Evolutionary conservation across 2,329 filamentous ascomycete genomes (phyloP).

Genomic region (Colletotrichum simmondsii): DNA sequence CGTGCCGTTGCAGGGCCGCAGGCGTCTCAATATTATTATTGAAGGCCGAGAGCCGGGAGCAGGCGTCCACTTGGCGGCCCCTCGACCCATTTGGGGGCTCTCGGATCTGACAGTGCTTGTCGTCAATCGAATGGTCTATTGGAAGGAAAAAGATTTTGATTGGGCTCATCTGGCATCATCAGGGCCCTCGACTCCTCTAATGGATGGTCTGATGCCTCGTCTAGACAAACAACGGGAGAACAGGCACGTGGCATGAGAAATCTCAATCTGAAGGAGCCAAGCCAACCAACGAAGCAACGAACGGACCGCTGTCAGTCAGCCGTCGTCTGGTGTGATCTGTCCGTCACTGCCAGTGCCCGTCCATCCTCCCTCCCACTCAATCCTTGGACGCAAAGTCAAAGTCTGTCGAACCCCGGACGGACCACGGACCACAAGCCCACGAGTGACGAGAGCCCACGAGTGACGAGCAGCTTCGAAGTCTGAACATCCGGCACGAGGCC

Average conservation of each 20-base stretch:
- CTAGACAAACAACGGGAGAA: not conserved
- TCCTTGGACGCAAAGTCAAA: slow-evolving; percentile 8
- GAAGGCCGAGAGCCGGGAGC: slow-evolving; percentile 8
- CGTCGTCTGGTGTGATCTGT: slow-evolving; percentile 21
- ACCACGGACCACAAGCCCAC: not conserved
- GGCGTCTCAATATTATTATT: slow-evolving; percentile 22
- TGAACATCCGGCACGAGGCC: slow-evolving; percentile 12
- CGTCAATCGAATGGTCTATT: slow-evolving; percentile 1
- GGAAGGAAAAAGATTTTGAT: not conserved
- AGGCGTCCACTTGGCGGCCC: not conserved
- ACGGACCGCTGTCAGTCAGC: slow-evolving; percentile 26
- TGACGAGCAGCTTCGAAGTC: slow-evolving; percentile 4
- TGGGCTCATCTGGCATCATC: slow-evolving; percentile 8
- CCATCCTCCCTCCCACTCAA: not conserved
- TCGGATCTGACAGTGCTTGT: slow-evolving; percentile 16
- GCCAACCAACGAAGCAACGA: slow-evolving; percentile 9
- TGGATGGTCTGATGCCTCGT: not conserved
- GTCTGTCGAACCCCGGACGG: not conserved
- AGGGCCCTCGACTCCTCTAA: not conserved
- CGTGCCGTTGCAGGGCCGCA: slow-evolving; percentile 20
- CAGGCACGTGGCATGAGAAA: not conserved
- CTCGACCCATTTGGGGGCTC: not conserved
- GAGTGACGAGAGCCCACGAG: not conserved
- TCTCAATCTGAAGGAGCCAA: not conserved
- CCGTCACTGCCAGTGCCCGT: not conserved